Base-by-base conservation (phyloP, 1,139 yeast genomes). In the Blastobotrys malaysiensis region DNA sequence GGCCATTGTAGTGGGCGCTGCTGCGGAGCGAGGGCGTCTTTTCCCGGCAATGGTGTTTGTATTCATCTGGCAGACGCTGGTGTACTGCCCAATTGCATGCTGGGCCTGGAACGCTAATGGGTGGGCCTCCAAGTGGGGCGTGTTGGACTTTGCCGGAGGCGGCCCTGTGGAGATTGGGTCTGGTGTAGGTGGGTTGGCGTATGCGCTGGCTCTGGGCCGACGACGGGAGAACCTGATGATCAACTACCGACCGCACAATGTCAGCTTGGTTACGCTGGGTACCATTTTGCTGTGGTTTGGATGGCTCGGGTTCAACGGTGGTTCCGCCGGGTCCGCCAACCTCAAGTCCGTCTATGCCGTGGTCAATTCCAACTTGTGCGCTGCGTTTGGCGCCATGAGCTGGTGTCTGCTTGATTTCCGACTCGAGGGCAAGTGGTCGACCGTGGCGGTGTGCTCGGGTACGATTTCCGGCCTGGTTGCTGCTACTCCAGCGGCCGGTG, bases 41-140 rank as follows among this genome's bases (percentile, higher is more conserved):
- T 74, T 90, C 51, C 98, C 98, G 0, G 84, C 88, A 49, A 79
- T 88, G 79, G 79, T 93, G 11, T 88, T 91, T 65, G 71, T 86
- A 44, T 91, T 91, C 68, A 69, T 86, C 55, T 93, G 97, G 95
- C 85, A 95, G 16, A 91, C 99, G 1, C 66, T 88, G 6, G 98
- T 90, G 16, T 93, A 91, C 71, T 87, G 95, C 69, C 98, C 98
- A 0, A 81, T 93, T 21, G 95, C 93, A 5, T 88, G 84, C 72
- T 91, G 98, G 97, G 83, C 88, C 55, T 93, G 98, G 99, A 86
- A 90, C 56, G 66, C 85, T 0, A 84, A 84, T 49, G 98, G 98
- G 47, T 93, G 98, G 98, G 69, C 66, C 36, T 81, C 77, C 71
- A 78, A 80, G 63, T 91, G 96, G 80, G 97, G 96, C 18, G 98